Conservation (phyloP, 345 rosid species). For the Physaria fendleri region DNA sequence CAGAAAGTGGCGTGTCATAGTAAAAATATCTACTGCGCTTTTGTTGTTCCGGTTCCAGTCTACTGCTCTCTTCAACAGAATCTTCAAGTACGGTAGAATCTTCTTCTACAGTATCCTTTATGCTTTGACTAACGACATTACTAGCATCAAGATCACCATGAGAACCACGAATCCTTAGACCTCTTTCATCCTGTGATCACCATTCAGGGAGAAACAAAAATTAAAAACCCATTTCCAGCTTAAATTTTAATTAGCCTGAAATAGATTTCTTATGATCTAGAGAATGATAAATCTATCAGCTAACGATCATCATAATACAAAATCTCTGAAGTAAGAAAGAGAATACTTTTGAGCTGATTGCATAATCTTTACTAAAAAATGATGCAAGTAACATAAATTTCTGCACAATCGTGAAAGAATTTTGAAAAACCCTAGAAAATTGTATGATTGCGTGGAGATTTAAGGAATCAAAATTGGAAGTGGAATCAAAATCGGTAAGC, state of each 20-base stretch:
- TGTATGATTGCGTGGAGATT: slow-evolving; percentile 1
- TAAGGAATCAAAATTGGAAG: neutral
- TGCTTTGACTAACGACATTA: neutral
- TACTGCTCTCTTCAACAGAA: slow-evolving; percentile 6
- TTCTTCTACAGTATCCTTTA: slow-evolving; percentile 8
- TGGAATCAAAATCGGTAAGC: neutral
- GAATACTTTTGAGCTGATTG: neutral
- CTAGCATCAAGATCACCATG: slow-evolving; percentile 12
- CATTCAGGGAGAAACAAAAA: neutral
- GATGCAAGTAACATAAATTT: neutral
- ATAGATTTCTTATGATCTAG: neutral
- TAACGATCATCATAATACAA: slow-evolving; percentile 2
- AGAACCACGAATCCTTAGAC: neutral
- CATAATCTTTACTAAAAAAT: neutral
- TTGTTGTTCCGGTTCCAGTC: slow-evolving; percentile 6
- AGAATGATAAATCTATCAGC: neutral
- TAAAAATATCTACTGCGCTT: slow-evolving; percentile 66
- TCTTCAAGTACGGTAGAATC: neutral
- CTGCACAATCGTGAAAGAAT: neutral
- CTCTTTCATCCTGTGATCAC: slow-evolving; percentile 25
- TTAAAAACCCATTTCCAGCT: slow-evolving; percentile 2
- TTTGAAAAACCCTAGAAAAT: slow-evolving; percentile 12
- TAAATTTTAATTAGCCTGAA: neutral
- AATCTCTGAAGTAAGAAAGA: no score
- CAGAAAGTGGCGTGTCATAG: slow-evolving; percentile 69